These are phyloP conservation scores for Cymbopogon flexuosus DNA, from an alignment of 202 grass and related monocot genomes.

Conservation along the genomic window DNA sequence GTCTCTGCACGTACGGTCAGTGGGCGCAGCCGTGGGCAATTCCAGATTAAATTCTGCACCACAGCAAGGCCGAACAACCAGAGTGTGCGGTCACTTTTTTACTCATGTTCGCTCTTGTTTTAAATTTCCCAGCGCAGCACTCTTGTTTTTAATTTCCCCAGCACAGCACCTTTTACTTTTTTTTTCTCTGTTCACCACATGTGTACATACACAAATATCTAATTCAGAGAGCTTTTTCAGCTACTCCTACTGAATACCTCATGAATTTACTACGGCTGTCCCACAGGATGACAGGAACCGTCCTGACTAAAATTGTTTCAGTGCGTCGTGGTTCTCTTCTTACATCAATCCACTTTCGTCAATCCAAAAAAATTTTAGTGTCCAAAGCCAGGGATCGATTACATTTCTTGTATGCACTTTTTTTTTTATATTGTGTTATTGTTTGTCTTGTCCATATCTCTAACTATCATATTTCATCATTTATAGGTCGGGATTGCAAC, in stretches of 20 bases:
- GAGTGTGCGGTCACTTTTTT: background rate
- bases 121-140: no score
- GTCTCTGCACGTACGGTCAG: background rate
- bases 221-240: no score
- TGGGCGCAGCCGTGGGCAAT: no score
- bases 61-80: background rate
- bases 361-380: background rate
- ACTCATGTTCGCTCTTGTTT: background rate
- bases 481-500: slow-evolving; percentile 50
- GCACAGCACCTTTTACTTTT: no score
- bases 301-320: no score
- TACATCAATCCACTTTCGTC: background rate
- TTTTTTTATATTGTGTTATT: background rate
- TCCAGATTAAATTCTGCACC: no score
- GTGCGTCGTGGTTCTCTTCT: background rate
- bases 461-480: background rate
- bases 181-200: no score
- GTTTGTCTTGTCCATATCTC: background rate
- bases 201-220: no score
- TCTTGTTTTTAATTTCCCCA: no score
- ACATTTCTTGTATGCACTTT: background rate
- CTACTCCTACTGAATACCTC: no score
- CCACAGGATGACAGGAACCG: no score
- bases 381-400: background rate
- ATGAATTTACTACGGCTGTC: no score